Base-by-base conservation (phyloP, 306 rosid species). In the Quercus parvula region DNA sequence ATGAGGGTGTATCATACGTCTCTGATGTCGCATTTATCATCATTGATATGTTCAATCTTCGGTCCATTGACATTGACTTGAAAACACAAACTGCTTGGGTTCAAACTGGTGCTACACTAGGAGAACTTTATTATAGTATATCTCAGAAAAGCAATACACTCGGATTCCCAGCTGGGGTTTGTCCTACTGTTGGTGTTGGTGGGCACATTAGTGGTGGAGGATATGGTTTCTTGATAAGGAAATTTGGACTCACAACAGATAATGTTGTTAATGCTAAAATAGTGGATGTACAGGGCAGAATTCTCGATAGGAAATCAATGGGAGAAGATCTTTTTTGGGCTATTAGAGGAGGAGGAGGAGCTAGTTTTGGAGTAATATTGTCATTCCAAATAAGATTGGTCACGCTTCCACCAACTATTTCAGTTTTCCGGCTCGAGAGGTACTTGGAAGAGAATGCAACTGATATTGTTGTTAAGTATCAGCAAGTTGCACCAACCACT, bases 291-390 rank as follows among this genome's bases (percentile, higher is more conserved):
- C 80, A 85, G 3, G 93, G 91, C 20, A 80, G 83, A 19, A 72
- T 87, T 19, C 88, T 87, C 31, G 83, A 87, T 20, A 84, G 22
- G 28, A 75, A 82, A 7, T 2, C 46, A 7, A 38, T 38, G 46
- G 46, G 46, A 7, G 46, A 38, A 38, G 46, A 38, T 38, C 79
- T 85, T 6, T 87, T 87, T 30, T 85, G 91, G 93, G 91, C 93
- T 14, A 75, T 87, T 30, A 75, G 66, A 85, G 91, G 94, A 9
- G 94, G 94, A 1, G 94, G 91, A 9, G 94, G 86, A 71, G 91
- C 87, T 66, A 88, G 92, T 79, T 90, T 90, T 69, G 94, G 94
- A 14, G 92, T 90, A 15, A 74, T 88, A 24, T 70, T 90, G 19
- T 82, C 92, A 2, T 90, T 73, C 79, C 82, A 86, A 6, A 69